phyloP scores from a whole-genome alignment of 2,329 filamentous ascomycete species.

The Phoma sp. region DNA sequence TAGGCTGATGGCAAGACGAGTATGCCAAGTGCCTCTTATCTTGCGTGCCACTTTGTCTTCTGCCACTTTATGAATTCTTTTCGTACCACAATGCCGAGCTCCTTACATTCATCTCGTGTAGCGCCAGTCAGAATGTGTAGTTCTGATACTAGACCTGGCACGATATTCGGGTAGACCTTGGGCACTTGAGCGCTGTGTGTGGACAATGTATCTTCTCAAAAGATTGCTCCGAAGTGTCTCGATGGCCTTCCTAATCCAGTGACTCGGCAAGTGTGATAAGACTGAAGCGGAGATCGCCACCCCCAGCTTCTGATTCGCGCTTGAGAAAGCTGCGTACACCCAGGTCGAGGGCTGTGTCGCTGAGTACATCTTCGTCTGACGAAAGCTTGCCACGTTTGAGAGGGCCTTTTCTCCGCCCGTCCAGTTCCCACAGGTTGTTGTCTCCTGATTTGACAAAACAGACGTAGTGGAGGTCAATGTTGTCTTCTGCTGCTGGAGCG shows the following conservation, averaged over 20 bases:
- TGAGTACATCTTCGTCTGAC: slow-evolving; percentile 59
- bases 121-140: neutral
- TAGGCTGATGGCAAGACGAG: neutral
- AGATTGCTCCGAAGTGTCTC: neutral
- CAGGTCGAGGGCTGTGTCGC: slow-evolving; percentile 74
- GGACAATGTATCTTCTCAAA: neutral
- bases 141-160: neutral
- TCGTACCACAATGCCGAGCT: neutral
- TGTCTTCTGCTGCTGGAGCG: slow-evolving; percentile 78
- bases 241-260: slow-evolving; percentile 51
- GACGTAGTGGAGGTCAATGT: slow-evolving; percentile 94
- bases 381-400: slow-evolving; percentile 63
- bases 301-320: slow-evolving; percentile 60
- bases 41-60: neutral
- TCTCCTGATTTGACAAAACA: slow-evolving; percentile 83
- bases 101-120: neutral
- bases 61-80: neutral
- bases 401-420: slow-evolving; percentile 76
- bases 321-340: slow-evolving; percentile 69
- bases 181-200: neutral
- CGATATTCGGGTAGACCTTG: neutral
- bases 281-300: slow-evolving; percentile 68
- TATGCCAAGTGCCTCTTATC: neutral
- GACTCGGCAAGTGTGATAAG: slow-evolving; percentile 66
- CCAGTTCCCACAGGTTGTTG: slow-evolving; percentile 78